These are phyloP conservation scores for Gillenia trifoliata DNA, from an alignment of 306 rosid species.

Conservation along the genomic window DNA sequence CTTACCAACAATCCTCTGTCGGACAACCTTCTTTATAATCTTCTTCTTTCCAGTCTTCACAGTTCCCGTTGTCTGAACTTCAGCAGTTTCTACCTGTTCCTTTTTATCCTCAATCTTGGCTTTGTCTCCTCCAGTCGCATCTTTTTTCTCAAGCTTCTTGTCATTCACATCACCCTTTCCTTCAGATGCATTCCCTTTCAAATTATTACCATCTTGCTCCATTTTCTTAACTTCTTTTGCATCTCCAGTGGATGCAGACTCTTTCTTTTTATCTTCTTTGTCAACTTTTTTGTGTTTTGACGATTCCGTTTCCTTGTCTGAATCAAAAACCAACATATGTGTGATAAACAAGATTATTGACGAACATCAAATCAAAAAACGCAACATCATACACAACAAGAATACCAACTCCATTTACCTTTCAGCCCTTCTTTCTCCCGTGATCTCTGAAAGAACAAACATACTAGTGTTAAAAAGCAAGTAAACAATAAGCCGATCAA, in stretches of 20 bases:
- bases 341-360: not conserved
- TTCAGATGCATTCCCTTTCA: constrained; percentile 43
- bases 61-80: constrained; percentile 40
- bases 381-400: constrained; percentile 12
- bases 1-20: constrained; percentile 62
- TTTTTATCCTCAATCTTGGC: constrained; percentile 42
- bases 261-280: constrained; percentile 52
- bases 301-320: constrained; percentile 27
- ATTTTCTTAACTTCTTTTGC: constrained; percentile 42
- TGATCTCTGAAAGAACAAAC: constrained; percentile 30
- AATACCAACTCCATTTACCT: constrained; percentile 24
- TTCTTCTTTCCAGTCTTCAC: constrained; percentile 76
- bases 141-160: constrained; percentile 35
- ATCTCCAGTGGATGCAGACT: constrained; percentile 39
- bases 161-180: constrained; percentile 38
- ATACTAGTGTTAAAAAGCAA: not conserved
- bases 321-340: constrained; percentile 16
- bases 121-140: constrained; percentile 38
- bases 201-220: constrained; percentile 43
- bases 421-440: constrained; percentile 39
- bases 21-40: constrained; percentile 73
- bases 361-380: constrained; percentile 1
- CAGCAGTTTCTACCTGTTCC: constrained; percentile 37
- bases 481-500: not conserved
- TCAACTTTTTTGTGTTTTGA: constrained; percentile 32